A percentile compares a stretch with the other conserved stretches of the same genome.
These are phyloP conservation scores for Cerrena zonata DNA, from an alignment of 1,284 basidiomycete species.

Conservation along the genomic window DNA sequence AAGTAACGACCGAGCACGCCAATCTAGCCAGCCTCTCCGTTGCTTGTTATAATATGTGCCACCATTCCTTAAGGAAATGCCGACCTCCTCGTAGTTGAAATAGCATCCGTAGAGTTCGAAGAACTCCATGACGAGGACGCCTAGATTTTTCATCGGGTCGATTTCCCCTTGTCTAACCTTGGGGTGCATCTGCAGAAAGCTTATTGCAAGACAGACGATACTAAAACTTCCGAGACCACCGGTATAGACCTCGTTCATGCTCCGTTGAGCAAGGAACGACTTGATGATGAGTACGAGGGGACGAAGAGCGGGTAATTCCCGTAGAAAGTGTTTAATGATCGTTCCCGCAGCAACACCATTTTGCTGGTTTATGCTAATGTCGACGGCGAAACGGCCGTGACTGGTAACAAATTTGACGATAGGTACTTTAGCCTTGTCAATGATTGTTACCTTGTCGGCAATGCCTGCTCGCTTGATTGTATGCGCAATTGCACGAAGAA, in stretches of 20 bases:
- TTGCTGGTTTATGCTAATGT: slow-evolving; percentile 84
- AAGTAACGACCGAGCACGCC: slow-evolving; percentile 56
- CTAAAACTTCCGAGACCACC: slow-evolving; percentile 93
- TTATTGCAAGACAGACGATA: slow-evolving; percentile 88
- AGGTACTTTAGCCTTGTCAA: slow-evolving; percentile 86
- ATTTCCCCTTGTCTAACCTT: slow-evolving; percentile 87
- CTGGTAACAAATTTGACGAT: slow-evolving; percentile 88
- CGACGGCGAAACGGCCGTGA: slow-evolving; percentile 76
- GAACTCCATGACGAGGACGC: slow-evolving; percentile 90
- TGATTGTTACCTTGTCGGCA: slow-evolving; percentile 73
- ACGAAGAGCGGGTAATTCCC: slow-evolving; percentile 70
- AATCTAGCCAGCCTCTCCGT: slow-evolving; percentile 74
- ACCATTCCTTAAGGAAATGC: slow-evolving; percentile 81
- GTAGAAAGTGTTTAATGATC: slow-evolving; percentile 79
- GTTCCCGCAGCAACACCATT: slow-evolving; percentile 80
- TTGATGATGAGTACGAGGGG: slow-evolving; percentile 85
- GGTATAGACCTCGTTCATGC: slow-evolving; percentile 95
- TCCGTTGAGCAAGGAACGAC: slow-evolving; percentile 82
- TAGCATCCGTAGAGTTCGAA: slow-evolving; percentile 91
- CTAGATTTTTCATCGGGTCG: slow-evolving; percentile 81
- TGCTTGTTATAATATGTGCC: slow-evolving; percentile 82
- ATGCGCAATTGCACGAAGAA: slow-evolving; percentile 61
- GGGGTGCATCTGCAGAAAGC: slow-evolving; percentile 94
- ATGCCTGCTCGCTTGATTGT: slow-evolving; percentile 57
- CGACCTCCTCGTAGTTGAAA: slow-evolving; percentile 89